Evolutionary conservation across 257 asterid species (phyloP), one percentile per base, ranked within the genome.

Genomic region (Penstemon davidsonii): DNA sequence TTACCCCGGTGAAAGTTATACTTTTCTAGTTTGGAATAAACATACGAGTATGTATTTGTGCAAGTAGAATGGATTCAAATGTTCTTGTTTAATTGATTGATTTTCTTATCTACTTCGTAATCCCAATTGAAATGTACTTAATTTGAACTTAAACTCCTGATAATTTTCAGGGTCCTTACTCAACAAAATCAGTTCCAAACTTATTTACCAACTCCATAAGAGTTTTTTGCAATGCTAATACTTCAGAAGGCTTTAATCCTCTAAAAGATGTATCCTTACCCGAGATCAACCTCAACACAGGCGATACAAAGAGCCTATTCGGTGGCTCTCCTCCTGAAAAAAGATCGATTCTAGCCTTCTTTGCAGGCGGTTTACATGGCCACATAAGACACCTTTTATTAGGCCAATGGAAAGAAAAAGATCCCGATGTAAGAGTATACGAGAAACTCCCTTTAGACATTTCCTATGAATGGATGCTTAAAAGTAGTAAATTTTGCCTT

Each of bases 161-260:
- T 25, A 25, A 25, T 1, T 52, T 68, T 2, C 55, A 90, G 96
- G 97, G 91, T n/a, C 96, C 96, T 0, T 53, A 74, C 66, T 15
- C 92, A 47, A 83, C 88, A 5, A 51, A 85, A 1, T 82, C 75
- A 25, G 89, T 67, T 12, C 97, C 98, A 41, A 73, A 73, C 7
- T 44, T 89, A 7, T 89, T 76, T 85, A 84, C 85, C 55, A 88
- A 75, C 59, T 91, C 96, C 67, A 88, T 90, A 8, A 75, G 97
- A 75, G 97, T 85, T 3, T 45, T 90, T 5, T 90, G 96, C 83
- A 90, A 90, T 62, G 97, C 97, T 47, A 91, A 91, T 56, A 91
- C 85, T 1, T 91, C 96, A 0, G 97, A 91, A 76, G 95, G 96
- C 39, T 91, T 88, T 73, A 85, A 86, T 61, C 96, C 96, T 8